Evolutionary conservation across 441 rosid species (phyloP).

Genomic region (Rhodomyrtus psidioides): DNA sequence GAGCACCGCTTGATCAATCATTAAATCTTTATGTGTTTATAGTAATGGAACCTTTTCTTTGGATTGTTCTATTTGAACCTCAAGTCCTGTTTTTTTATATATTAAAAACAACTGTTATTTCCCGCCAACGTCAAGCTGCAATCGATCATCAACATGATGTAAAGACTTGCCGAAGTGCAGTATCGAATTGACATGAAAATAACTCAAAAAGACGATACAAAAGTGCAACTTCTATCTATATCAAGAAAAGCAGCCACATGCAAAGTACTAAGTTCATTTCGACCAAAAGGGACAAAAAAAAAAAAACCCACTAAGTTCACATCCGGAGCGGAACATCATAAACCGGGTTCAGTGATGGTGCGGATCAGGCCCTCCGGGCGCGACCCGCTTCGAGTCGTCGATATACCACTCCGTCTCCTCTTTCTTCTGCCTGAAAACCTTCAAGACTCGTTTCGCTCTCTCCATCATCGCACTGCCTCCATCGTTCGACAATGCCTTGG

Average conservation of each 20-base stretch:
- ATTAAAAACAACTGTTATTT: background rate
- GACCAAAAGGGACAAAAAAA: too few species aligned
- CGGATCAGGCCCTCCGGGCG: constrained; percentile 86
- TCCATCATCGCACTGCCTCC: constrained; percentile 25
- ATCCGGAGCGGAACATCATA: background rate
- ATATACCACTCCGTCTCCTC: constrained; percentile 20
- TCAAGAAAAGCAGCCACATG: too few species aligned
- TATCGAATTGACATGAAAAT: background rate
- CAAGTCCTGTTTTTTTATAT: background rate
- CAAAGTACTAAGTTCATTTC: background rate
- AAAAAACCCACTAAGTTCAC: too few species aligned
- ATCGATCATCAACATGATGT: background rate
- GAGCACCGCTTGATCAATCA: background rate
- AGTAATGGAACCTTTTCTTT: background rate
- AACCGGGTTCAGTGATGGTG: background rate
- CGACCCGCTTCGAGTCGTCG: constrained; percentile 30
- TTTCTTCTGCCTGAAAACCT: constrained; percentile 35
- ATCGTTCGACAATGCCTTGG: constrained; percentile 1
- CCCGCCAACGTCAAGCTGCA: background rate
- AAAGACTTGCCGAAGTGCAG: background rate
- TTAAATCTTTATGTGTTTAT: background rate
- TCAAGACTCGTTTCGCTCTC: constrained; percentile 29
- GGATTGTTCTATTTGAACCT: background rate
- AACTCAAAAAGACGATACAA: background rate
- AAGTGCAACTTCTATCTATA: background rate